A percentile compares a stretch with the other conserved stretches of the same genome.
Evolutionary conservation across 2,329 filamentous ascomycete species (phyloP).

Genomic region (Arthroderma sp.): DNA sequence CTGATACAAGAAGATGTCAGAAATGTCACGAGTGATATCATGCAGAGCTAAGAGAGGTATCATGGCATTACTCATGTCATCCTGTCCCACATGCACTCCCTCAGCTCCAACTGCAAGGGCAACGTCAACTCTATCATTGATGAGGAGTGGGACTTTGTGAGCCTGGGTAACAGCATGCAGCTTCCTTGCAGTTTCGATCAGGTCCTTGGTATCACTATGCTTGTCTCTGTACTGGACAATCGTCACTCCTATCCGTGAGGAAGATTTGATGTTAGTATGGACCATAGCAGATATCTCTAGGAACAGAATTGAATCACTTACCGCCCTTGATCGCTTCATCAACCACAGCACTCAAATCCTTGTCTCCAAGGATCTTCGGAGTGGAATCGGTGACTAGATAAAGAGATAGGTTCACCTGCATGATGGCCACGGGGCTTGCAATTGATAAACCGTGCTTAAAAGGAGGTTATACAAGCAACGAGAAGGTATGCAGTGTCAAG

Average conservation of each 20-base stretch:
- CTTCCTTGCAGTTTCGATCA: conserved; percentile 56
- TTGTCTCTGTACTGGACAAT: conserved; percentile 90
- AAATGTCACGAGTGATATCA: too few species aligned
- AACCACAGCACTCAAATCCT: conserved; percentile 59
- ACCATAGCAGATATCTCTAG: neutral
- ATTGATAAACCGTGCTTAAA: too few species aligned
- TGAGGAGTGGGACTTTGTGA: conserved; percentile 63
- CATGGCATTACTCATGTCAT: conserved; percentile 57
- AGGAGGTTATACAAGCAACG: too few species aligned
- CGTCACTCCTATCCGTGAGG: conserved; percentile 44
- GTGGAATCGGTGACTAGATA: conserved; percentile 93
- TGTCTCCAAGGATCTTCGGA: conserved; percentile 61
- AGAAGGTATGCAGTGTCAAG: too few species aligned
- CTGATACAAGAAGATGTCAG: conserved; percentile 22
- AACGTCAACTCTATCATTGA: conserved; percentile 89
- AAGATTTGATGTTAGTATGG: neutral
- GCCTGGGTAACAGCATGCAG: conserved; percentile 58
- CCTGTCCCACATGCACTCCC: conserved; percentile 88
- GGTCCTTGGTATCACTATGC: conserved; percentile 55
- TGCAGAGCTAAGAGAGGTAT: too few species aligned
- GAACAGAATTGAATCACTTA: conserved; percentile 14
- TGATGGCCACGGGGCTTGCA: conserved; percentile 6
- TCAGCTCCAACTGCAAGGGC: conserved; percentile 75
- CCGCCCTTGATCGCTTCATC: conserved; percentile 63
- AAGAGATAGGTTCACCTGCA: conserved; percentile 56